phyloP scores from a whole-genome alignment of 805 yeast genomes.

The Pichia nakasei region DNA sequence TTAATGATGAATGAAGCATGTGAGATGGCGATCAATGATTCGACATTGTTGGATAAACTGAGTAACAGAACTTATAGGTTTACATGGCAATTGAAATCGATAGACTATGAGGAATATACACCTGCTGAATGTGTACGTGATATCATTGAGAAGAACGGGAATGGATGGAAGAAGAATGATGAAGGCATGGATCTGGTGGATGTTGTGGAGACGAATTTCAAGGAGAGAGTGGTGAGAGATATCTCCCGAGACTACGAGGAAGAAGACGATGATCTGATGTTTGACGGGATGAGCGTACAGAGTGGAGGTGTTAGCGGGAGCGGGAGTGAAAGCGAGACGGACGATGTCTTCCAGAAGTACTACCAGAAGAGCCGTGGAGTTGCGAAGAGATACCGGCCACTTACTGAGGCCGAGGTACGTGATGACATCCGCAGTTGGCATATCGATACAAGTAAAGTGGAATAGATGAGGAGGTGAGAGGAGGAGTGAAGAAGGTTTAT shows the following conservation, averaged over 20 bases:
- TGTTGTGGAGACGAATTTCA: constrained; percentile 11
- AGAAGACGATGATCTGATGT: constrained; percentile 2
- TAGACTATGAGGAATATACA: constrained; percentile 35
- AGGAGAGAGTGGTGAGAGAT: no score
- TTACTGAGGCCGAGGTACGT: constrained; percentile 25
- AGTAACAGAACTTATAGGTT: constrained; percentile 25
- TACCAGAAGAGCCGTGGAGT: no score
- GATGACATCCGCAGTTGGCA: constrained; percentile 36
- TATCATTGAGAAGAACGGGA: constrained; percentile 55
- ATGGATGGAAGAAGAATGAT: constrained; percentile 52
- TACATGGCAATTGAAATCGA: constrained; percentile 23
- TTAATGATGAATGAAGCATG: constrained; percentile 10
- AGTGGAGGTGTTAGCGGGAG: no score
- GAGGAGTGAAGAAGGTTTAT: no score
- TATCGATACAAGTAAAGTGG: constrained; percentile 1
- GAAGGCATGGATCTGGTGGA: constrained; percentile 36
- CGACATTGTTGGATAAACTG: constrained; percentile 14
- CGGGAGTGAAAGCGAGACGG: no score
- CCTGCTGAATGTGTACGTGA: constrained; percentile 71
- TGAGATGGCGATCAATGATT: constrained; percentile 4
- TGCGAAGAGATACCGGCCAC: no score
- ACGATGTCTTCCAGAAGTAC: no score
- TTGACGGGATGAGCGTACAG: no score
- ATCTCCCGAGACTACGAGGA: no score
- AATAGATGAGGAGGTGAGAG: no score